These are phyloP conservation scores for Podospora tetraspora DNA, from an alignment of 495 filamentous ascomycete species.

Conservation along the genomic window DNA sequence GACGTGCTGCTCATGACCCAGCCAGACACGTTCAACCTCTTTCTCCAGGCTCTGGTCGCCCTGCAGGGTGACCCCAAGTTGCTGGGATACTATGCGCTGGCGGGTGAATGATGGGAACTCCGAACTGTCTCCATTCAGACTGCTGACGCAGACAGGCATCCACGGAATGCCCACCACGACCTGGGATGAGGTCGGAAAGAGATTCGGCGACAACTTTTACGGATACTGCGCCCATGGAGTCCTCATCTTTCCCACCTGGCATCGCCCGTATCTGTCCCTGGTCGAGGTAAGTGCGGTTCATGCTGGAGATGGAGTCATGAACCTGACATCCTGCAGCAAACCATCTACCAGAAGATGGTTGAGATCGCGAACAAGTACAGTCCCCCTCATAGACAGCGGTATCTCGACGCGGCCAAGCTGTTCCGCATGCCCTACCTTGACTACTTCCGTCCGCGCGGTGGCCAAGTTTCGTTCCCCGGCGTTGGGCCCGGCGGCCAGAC, in stretches of 20 bases:
- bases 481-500: neutral
- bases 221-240: neutral
- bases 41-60: slow-evolving; percentile 1
- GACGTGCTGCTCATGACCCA: slow-evolving; percentile 2
- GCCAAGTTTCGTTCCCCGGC: neutral
- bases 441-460: neutral
- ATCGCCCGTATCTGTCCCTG: neutral
- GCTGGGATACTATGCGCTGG: neutral
- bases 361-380: neutral
- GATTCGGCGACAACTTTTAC: neutral
- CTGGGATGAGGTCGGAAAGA: neutral
- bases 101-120: neutral
- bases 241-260: neutral
- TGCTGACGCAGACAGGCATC: neutral
- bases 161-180: neutral
- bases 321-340: neutral
- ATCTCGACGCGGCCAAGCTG: neutral
- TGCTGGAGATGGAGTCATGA: neutral
- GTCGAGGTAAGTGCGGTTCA: neutral
- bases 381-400: neutral
- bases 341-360: neutral
- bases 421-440: neutral
- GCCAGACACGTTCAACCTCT: slow-evolving; percentile 9
- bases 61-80: neutral
- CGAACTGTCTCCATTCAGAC: neutral